These are phyloP conservation scores for Auricularia sp. DNA, from an alignment of 768 basidiomycete genomes.

Conservation along the genomic window DNA sequence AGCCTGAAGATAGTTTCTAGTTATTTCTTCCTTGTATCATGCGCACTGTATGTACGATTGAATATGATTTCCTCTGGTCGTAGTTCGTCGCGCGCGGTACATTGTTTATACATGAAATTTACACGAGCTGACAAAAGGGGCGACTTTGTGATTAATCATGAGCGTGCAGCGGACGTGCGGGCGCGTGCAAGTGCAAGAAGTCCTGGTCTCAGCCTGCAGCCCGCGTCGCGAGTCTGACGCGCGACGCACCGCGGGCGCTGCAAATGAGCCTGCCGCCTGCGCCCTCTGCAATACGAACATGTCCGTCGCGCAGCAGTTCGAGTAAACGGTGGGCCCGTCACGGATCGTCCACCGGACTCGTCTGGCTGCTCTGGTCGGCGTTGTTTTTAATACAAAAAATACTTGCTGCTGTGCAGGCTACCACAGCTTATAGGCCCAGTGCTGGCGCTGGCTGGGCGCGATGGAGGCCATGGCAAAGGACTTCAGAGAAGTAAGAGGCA, in stretches of 20 bases:
- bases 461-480: not conserved
- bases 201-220: too few species aligned
- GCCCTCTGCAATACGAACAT: conserved; percentile 83
- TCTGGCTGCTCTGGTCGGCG: not conserved
- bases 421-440: not conserved
- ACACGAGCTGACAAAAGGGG: too few species aligned
- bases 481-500: too few species aligned
- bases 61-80: too few species aligned
- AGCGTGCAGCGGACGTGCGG: too few species aligned
- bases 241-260: conserved; percentile 77
- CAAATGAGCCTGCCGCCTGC: conserved; percentile 74
- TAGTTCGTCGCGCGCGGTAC: too few species aligned
- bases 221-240: not conserved
- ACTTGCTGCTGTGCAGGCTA: not conserved
- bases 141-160: too few species aligned
- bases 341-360: not conserved
- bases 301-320: conserved; percentile 47
- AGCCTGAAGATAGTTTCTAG: too few species aligned
- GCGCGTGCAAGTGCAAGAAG: too few species aligned
- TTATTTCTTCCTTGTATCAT: too few species aligned
- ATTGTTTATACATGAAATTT: too few species aligned
- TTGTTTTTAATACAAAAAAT: not conserved
- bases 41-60: too few species aligned
- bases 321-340: conserved; percentile 10
- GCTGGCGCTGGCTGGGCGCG: not conserved